Conservation (phyloP, 352 stramenopile genomes). For the Aphanomyces astaci region DNA sequence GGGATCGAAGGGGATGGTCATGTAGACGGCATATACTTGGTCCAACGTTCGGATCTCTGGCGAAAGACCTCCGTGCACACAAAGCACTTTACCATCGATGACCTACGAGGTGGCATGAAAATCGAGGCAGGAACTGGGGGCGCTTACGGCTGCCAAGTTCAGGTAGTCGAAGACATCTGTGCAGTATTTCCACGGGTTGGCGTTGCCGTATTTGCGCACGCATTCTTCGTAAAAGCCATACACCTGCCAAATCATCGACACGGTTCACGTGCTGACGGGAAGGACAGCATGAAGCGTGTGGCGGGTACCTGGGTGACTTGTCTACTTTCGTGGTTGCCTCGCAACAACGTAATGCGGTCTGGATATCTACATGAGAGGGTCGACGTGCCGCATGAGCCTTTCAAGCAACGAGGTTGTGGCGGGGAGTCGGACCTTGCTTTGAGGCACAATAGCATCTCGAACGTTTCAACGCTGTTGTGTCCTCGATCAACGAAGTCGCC, state of each 20-base stretch:
- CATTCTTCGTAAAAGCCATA: constrained; percentile 98
- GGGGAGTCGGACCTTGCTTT: constrained; percentile 42
- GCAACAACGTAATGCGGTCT: constrained; percentile 82
- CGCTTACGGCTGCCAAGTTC: constrained; percentile 72
- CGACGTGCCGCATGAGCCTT: background rate
- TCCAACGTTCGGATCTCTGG: constrained; percentile 93
- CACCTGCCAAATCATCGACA: no score
- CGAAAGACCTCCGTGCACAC: constrained; percentile 93
- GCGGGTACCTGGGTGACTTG: constrained; percentile 33
- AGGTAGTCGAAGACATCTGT: constrained; percentile 96
- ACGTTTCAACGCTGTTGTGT: constrained; percentile 87
- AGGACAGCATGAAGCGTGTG: background rate
- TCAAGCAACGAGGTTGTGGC: no score
- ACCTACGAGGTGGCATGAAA: constrained; percentile 31
- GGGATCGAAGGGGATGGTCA: background rate
- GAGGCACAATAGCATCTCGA: constrained; percentile 81
- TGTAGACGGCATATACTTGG: no score
- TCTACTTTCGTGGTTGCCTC: constrained; percentile 86
- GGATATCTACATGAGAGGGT: constrained; percentile 40
- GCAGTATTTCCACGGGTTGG: constrained; percentile 94
- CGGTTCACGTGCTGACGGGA: no score
- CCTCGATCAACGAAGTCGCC: constrained; percentile 87
- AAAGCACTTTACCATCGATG: constrained; percentile 87
- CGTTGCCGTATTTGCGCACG: constrained; percentile 94
- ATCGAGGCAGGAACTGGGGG: constrained; percentile 5